Evolutionary conservation across 257 asterid genomes (phyloP).

Genomic region (Nicotiana paniculata): DNA sequence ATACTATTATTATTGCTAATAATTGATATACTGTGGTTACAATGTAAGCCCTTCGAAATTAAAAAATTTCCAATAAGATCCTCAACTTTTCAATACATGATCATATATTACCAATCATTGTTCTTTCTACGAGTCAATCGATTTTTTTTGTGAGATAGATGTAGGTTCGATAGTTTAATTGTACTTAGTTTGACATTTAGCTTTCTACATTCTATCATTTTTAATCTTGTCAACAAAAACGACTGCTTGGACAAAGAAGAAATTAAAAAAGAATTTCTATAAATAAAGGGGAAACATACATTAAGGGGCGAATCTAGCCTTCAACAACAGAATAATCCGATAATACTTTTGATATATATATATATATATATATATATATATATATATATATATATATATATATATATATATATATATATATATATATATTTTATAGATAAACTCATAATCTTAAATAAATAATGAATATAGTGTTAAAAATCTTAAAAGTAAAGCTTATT

Average conservation of each 20-base stretch:
- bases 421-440: no score
- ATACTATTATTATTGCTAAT: slow-evolving; percentile 19
- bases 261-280: neutral
- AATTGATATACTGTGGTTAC: slow-evolving; percentile 22
- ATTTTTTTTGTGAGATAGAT: neutral
- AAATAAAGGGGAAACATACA: neutral
- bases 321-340: no score
- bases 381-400: no score
- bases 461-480: no score
- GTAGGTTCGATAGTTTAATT: neutral
- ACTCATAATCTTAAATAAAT: no score
- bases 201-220: neutral
- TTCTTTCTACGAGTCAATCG: neutral
- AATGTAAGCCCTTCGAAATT: neutral
- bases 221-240: neutral
- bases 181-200: neutral
- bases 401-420: no score
- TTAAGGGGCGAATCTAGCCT: no score
- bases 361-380: no score
- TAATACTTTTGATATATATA: no score
- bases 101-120: neutral
- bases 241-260: neutral
- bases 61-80: neutral
- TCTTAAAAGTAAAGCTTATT: no score
- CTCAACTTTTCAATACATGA: neutral